Percentiles rank a stretch among this genome's conserved stretches.
Evolutionary conservation across 1,139 yeast species (phyloP).

Genomic region (Tardiomyces digboiensis): DNA sequence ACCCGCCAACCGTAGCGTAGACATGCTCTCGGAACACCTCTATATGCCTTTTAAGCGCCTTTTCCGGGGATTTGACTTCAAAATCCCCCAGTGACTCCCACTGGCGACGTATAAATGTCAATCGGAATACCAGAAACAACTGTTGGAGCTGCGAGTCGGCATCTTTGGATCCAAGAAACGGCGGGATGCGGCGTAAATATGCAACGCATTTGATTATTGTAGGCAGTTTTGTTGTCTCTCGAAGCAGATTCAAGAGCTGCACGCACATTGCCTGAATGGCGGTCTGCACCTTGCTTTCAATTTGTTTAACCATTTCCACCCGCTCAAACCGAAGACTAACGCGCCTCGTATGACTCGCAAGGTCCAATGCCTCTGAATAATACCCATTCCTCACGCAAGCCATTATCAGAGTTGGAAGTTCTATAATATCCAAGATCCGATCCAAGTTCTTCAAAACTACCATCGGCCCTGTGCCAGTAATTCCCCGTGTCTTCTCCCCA

Average conservation of each 20-base stretch:
- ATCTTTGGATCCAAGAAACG: constrained; percentile 9
- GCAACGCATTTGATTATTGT: constrained; percentile 71
- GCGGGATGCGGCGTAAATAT: constrained; percentile 47
- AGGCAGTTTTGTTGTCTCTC: constrained; percentile 71
- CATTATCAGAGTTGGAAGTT: constrained; percentile 70
- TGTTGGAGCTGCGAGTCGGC: constrained; percentile 21
- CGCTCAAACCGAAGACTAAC: constrained; percentile 61
- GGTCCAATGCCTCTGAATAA: constrained; percentile 81
- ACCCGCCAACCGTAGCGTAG: constrained; percentile 61
- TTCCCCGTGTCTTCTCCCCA: neutral
- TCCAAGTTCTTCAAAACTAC: constrained; percentile 52
- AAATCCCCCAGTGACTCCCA: constrained; percentile 49
- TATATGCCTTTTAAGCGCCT: constrained; percentile 65
- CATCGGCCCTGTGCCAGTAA: neutral
- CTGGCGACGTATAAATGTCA: constrained; percentile 29
- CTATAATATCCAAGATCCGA: constrained; percentile 66
- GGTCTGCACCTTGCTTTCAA: constrained; percentile 28
- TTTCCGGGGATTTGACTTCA: constrained; percentile 40
- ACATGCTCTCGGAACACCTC: constrained; percentile 81
- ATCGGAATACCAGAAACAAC: constrained; percentile 27
- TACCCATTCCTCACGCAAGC: constrained; percentile 84
- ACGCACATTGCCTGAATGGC: constrained; percentile 36
- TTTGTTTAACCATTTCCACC: constrained; percentile 43
- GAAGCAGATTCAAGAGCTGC: constrained; percentile 52
- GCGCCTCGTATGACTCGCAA: constrained; percentile 61